Conservation (phyloP, 2,329 filamentous ascomycete genomes). For the Neurospora crassa region DNA sequence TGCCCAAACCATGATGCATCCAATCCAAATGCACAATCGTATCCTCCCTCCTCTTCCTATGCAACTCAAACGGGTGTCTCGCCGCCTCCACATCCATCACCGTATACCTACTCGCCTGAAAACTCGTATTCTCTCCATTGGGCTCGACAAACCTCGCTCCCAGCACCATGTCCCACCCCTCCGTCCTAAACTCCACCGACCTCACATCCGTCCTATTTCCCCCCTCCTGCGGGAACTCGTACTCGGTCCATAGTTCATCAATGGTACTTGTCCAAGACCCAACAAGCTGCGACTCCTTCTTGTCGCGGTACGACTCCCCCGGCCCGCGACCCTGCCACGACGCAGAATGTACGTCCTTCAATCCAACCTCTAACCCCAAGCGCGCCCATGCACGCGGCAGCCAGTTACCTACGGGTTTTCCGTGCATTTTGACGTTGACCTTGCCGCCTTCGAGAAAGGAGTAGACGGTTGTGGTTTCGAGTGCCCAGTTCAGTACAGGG, state of each 20-base stretch:
- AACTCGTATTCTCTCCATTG: conserved; percentile 35
- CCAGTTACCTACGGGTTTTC: conserved; percentile 35
- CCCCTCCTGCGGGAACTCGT: conserved; percentile 60
- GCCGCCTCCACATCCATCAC: conserved; percentile 42
- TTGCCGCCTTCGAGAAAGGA: conserved; percentile 35
- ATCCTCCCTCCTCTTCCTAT: conserved; percentile 36
- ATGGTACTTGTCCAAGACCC: conserved; percentile 40
- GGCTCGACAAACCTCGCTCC: conserved; percentile 36
- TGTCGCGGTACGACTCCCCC: conserved; percentile 57
- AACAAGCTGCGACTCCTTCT: conserved; percentile 49
- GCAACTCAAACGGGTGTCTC: conserved; percentile 52
- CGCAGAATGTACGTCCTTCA: conserved; percentile 21
- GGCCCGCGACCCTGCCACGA: conserved; percentile 61
- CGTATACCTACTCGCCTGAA: conserved; percentile 47
- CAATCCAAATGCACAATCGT: conserved; percentile 50
- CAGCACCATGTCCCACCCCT: conserved; percentile 22
- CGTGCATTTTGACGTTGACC: conserved; percentile 26
- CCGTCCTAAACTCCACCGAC: conserved; percentile 41
- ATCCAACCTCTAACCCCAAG: conserved; percentile 42
- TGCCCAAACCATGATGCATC: conserved; percentile 53
- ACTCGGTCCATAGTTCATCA: conserved; percentile 46
- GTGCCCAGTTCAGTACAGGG: conserved; percentile 52
- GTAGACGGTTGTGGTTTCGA: conserved; percentile 43
- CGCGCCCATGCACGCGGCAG: conserved; percentile 50
- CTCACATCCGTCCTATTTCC: conserved; percentile 55